Evolutionary conservation across 192 early-diverging fungal species (phyloP).

Genomic region (Kappamyces sp.): DNA sequence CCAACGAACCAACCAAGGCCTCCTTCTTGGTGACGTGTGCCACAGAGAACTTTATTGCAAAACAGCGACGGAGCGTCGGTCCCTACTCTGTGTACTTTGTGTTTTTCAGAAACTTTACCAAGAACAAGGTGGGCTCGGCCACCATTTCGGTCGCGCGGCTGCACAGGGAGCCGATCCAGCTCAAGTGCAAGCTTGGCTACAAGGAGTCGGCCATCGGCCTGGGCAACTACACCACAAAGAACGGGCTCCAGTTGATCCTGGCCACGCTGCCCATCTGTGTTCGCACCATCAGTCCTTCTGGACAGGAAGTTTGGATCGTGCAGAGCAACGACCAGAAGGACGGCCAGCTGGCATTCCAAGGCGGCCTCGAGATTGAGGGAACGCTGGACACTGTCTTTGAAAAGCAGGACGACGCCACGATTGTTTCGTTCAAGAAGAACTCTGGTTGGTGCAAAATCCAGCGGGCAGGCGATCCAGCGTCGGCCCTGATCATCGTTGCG

Average conservation of each 20-base stretch:
- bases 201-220: slow-evolving; percentile 60
- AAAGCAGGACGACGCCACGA: slow-evolving; percentile 12
- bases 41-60: slow-evolving; percentile 1
- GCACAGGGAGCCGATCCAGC: slow-evolving; percentile 11
- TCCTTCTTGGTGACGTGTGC: slow-evolving; percentile 11
- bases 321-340: slow-evolving; percentile 34
- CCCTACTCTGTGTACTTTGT: slow-evolving; percentile 14
- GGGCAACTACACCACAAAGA: slow-evolving; percentile 48
- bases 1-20: slow-evolving; percentile 21
- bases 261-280: slow-evolving; percentile 54
- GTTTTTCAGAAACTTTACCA: slow-evolving; percentile 65
- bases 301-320: slow-evolving; percentile 60
- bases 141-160: slow-evolving; percentile 25
- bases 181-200: slow-evolving; percentile 44
- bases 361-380: slow-evolving; percentile 33
- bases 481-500: slow-evolving; percentile 21
- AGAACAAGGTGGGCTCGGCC: slow-evolving; percentile 30
- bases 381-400: slow-evolving; percentile 22
- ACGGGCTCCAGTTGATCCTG: slow-evolving; percentile 48
- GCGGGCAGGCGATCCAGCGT: slow-evolving; percentile 1
- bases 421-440: slow-evolving; percentile 32
- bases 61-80: slow-evolving; percentile 16
- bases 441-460: slow-evolving; percentile 25
- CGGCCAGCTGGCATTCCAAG: slow-evolving; percentile 59
- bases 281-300: slow-evolving; percentile 20